Evolutionary conservation across 225 moss, liverwort and hornwort species (phyloP), one percentile per base, ranked within the genome.

Genomic region (Polytrichum commune): DNA sequence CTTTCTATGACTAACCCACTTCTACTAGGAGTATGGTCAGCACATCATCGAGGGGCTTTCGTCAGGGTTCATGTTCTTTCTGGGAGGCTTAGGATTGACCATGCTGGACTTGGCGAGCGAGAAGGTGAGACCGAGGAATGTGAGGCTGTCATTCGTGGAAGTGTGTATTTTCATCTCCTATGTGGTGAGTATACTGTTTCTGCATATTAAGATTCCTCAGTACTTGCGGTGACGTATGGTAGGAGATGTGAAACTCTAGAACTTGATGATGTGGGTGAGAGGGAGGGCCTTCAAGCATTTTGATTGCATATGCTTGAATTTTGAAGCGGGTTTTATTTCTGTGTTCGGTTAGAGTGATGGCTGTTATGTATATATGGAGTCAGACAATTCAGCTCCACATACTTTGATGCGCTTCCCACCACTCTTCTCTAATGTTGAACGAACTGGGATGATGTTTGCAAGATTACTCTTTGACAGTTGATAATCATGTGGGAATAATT

Each of bases 11-110:
- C 32, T 32, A 32, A 32, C 32, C 32, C 32, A 32, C 32, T 32
- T 32, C 32, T 32, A 0, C 32, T 32, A 32, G 25, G 25, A n/a
- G n/a, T n/a, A 98, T 69, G 97, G 91, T 8, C 97, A 98, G 77
- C 93, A 98, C 74, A 98, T 98, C 64, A 95, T 98, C 67, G 97
- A 98, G 69, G 97, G 97, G 23, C 78, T 98, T 29, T 91, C 97
- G 46, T 95, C 95, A 0, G 95, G 95, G 67, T 98, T 95, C 70
- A 98, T 98, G 93, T 89, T 98, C 38, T 91, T 98, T 80, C 83
- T 98, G 8, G 97, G 97, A 32, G 97, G 95, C 35, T 16, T 93
- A 65, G 97, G 97, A 1, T 81, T 98, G 64, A 84, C 95, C 54
- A 84, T 98, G 90, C 79, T 98, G 78, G 94, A 98, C 76, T 27